Percentiles rank a stretch among this genome's conserved stretches.
Evolutionary conservation across 352 stramenopile species (phyloP).

Genomic region (Peronospora belbahrii): DNA sequence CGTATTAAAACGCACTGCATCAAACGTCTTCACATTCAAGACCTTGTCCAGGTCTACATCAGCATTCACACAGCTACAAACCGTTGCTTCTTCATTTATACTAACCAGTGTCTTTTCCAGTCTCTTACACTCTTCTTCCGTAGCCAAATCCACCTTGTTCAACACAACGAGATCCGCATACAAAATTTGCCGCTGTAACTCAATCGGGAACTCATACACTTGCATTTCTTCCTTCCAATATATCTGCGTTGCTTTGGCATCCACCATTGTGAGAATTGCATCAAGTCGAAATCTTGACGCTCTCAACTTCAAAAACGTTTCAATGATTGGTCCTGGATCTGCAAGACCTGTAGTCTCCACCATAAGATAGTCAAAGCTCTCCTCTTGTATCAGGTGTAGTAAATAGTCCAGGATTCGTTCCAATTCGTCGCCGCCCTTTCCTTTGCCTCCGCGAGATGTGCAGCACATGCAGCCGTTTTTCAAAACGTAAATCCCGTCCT

Average conservation of each 20-base stretch:
- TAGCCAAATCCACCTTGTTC: slow-evolving; percentile 67
- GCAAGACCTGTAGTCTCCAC: slow-evolving; percentile 96
- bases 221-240: slow-evolving; percentile 26
- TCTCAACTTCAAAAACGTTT: slow-evolving; percentile 92
- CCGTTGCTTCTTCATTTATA: slow-evolving; percentile 44
- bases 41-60: slow-evolving; percentile 45
- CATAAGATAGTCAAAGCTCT: slow-evolving; percentile 94
- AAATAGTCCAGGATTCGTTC: slow-evolving; percentile 90
- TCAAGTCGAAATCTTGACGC: slow-evolving; percentile 91
- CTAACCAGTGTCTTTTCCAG: slow-evolving; percentile 24
- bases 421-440: slow-evolving; percentile 73
- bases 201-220: slow-evolving; percentile 39
- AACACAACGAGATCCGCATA: slow-evolving; percentile 67
- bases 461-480: slow-evolving; percentile 98
- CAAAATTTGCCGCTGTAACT: slow-evolving; percentile 53
- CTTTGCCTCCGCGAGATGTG: slow-evolving; percentile 85
- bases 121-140: slow-evolving; percentile 21
- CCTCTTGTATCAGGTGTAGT: slow-evolving; percentile 41
- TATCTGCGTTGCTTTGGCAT: slow-evolving; percentile 64
- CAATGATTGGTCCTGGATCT: slow-evolving; percentile 94
- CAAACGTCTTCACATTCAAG: slow-evolving; percentile 64
- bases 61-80: slow-evolving; percentile 45
- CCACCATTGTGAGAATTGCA: slow-evolving; percentile 93
- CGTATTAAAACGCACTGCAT: slow-evolving; percentile 46
- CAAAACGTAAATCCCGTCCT: slow-evolving; percentile 92